Evolutionary conservation across 2,329 filamentous ascomycete genomes (phyloP).

Genomic region (Remersonia thermophila): DNA sequence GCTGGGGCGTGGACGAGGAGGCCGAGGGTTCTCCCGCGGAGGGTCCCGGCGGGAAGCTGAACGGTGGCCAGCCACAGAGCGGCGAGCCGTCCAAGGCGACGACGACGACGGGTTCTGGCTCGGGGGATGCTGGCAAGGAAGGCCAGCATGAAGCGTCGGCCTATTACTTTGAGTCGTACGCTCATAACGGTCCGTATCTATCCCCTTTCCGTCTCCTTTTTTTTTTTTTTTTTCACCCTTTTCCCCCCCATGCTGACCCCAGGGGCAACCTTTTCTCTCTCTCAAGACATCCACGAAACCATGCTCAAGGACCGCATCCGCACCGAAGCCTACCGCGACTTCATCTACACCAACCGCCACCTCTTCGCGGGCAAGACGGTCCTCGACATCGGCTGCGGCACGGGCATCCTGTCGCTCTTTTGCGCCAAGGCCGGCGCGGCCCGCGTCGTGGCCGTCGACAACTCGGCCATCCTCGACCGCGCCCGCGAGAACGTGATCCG

Average conservation of each 20-base stretch:
- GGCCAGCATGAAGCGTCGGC: conserved; percentile 27
- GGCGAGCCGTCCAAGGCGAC: conserved; percentile 18
- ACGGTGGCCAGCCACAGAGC: too few species aligned
- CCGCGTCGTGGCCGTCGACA: conserved; percentile 82
- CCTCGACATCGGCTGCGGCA: conserved; percentile 81
- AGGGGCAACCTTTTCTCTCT: conserved; percentile 1
- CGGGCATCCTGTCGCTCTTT: conserved; percentile 86
- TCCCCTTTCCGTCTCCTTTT: background rate
- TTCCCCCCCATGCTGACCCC: too few species aligned
- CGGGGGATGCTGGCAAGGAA: conserved; percentile 16
- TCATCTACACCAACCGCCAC: conserved; percentile 84
- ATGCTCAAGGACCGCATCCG: conserved; percentile 88
- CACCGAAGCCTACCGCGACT: conserved; percentile 86
- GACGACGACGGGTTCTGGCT: conserved; percentile 1
- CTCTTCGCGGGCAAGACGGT: conserved; percentile 78
- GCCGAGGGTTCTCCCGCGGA: conserved; percentile 11
- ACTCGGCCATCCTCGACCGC: conserved; percentile 79
- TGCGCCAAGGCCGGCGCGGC: conserved; percentile 81
- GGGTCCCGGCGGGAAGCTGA: too few species aligned
- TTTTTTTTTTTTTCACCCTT: too few species aligned
- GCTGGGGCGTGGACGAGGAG: conserved; percentile 47
- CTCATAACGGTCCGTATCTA: conserved; percentile 39
- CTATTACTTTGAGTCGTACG: conserved; percentile 51
- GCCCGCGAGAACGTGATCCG: conserved; percentile 73
- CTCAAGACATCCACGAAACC: conserved; percentile 76